These are phyloP conservation scores for Pleurotus pulmonarius DNA, from an alignment of 768 basidiomycete species.

Conservation along the genomic window DNA sequence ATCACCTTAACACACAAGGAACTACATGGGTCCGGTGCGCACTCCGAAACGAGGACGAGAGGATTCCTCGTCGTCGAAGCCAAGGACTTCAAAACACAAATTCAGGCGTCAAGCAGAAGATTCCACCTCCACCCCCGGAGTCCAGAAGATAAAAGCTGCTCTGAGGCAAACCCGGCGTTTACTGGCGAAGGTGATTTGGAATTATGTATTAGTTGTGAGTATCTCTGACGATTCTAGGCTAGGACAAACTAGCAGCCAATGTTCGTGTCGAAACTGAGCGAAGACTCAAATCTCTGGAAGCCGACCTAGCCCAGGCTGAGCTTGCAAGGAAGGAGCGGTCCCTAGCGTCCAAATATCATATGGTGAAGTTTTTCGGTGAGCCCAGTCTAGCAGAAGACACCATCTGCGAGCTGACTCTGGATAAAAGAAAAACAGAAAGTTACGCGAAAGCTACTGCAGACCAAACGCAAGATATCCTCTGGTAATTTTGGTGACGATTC, in stretches of 20 bases:
- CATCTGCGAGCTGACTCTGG: background rate
- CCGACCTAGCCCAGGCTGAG: slow-evolving; percentile 66
- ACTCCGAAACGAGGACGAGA: background rate
- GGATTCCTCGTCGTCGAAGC: slow-evolving; percentile 8
- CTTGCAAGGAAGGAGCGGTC: slow-evolving; percentile 63
- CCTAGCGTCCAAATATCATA: slow-evolving; percentile 79
- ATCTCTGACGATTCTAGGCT: background rate
- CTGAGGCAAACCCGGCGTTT: slow-evolving; percentile 81
- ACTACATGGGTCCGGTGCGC: slow-evolving; percentile 16
- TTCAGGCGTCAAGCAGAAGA: slow-evolving; percentile 8
- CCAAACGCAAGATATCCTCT: slow-evolving; percentile 48
- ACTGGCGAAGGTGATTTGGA: slow-evolving; percentile 62
- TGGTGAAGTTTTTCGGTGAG: slow-evolving; percentile 91
- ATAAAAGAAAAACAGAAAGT: slow-evolving; percentile 82
- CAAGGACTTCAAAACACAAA: slow-evolving; percentile 22
- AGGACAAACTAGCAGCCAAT: slow-evolving; percentile 85
- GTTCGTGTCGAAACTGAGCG: slow-evolving; percentile 81
- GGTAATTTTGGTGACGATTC: slow-evolving; percentile 23
- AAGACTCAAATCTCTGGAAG: slow-evolving; percentile 68
- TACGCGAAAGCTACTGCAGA: slow-evolving; percentile 67
- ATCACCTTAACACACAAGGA: too few relatives aligned
- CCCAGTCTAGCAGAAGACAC: background rate
- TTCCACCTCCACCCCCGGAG: slow-evolving; percentile 48
- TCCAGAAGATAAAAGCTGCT: slow-evolving; percentile 83
- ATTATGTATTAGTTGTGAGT: background rate